phyloP scores from a whole-genome alignment of 495 filamentous ascomycete genomes.

The Lichenothelia convexa region DNA sequence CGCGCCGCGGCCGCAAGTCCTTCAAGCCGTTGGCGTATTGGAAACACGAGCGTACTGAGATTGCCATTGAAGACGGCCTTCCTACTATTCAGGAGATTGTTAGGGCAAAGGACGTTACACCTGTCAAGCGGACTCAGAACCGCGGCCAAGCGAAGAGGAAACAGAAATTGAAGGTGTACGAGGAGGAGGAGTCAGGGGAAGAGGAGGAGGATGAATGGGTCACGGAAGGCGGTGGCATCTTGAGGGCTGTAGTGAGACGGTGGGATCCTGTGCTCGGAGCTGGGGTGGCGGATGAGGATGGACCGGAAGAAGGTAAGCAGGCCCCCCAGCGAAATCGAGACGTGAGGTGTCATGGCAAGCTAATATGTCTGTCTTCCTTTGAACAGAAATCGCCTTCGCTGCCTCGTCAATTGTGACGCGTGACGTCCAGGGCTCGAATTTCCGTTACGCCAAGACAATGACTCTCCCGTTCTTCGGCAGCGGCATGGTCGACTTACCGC shows the following conservation, averaged over 20 bases:
- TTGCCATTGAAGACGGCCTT: constrained; percentile 37
- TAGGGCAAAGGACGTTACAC: constrained; percentile 44
- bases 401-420: constrained; percentile 52
- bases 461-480: constrained; percentile 69
- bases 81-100: constrained; percentile 66
- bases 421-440: constrained; percentile 54
- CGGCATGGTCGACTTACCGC: constrained; percentile 74
- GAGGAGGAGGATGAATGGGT: constrained; percentile 20
- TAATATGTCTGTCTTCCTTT: no score
- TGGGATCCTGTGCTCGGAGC: constrained; percentile 28
- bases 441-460: constrained; percentile 73
- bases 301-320: constrained; percentile 5
- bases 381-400: constrained; percentile 55
- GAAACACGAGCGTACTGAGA: constrained; percentile 64
- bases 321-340: not conserved
- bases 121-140: constrained; percentile 13
- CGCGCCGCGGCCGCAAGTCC: constrained; percentile 37
- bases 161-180: constrained; percentile 6
- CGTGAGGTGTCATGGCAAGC: no score
- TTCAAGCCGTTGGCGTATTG: constrained; percentile 72
- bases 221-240: constrained; percentile 41
- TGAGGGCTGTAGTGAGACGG: constrained; percentile 36
- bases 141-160: constrained; percentile 25
- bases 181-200: constrained; percentile 30
- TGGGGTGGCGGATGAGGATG: constrained; percentile 32